Evolutionary conservation across 1,284 basidiomycete species (phyloP).

Genomic region (Melanopsichium pennsylvanicum): DNA sequence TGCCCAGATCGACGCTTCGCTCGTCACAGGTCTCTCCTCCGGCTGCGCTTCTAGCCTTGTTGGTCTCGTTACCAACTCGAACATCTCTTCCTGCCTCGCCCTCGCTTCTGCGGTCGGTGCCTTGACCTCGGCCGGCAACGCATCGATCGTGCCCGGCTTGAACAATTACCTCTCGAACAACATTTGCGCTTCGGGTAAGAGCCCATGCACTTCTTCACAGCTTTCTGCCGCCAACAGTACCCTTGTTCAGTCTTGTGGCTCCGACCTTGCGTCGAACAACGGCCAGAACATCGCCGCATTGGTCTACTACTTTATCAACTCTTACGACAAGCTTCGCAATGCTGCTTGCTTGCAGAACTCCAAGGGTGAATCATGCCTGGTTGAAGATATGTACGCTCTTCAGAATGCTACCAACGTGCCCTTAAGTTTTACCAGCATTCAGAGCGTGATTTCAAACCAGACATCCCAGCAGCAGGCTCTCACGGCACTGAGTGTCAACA

Average conservation of each 20-base stretch:
- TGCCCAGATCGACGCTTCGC: conserved; percentile 41
- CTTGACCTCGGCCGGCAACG: conserved; percentile 25
- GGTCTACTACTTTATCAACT: conserved; percentile 37
- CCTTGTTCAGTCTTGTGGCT: conserved; percentile 26
- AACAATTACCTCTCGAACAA: conserved; percentile 17
- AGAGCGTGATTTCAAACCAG: conserved; percentile 16
- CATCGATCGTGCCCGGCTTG: conserved; percentile 27
- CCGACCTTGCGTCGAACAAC: conserved; percentile 9
- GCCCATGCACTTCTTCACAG: conserved; percentile 12
- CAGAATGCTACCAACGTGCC: conserved; percentile 26
- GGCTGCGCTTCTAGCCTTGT: conserved; percentile 23
- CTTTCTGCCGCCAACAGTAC: conserved; percentile 29
- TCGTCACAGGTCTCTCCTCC: conserved; percentile 40
- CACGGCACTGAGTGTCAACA: conserved; percentile 17
- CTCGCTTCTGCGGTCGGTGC: conserved; percentile 35
- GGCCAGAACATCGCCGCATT: conserved; percentile 28
- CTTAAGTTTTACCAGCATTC: conserved; percentile 14
- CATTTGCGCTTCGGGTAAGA: conserved; percentile 28
- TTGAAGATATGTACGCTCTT: conserved; percentile 21
- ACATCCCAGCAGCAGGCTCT: conserved; percentile 12
- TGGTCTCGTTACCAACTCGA: conserved; percentile 30
- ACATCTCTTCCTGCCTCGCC: conserved; percentile 33
- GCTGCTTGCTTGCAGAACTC: conserved; percentile 25
- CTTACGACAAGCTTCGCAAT: conserved; percentile 23
- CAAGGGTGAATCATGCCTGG: conserved; percentile 12